Conservation (phyloP, 768 basidiomycete species). For the Phanerochaete sordida region DNA sequence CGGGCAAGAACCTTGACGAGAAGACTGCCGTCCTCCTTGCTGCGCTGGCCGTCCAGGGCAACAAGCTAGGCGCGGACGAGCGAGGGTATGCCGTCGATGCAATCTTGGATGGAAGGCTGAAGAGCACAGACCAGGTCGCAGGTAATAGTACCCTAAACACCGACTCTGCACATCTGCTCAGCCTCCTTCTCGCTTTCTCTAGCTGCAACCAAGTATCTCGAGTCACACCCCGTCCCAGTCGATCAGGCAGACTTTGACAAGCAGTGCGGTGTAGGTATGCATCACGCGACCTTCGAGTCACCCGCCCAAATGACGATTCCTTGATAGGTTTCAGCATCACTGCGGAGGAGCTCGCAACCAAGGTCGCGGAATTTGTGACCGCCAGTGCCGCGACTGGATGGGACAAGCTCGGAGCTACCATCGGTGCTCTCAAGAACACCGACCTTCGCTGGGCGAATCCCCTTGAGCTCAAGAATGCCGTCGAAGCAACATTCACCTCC, state of each 20-base stretch:
- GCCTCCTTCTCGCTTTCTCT: not conserved
- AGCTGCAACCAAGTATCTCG: constrained; percentile 79
- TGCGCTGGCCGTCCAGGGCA: constrained; percentile 57
- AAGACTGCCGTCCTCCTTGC: constrained; percentile 72
- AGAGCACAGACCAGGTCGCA: constrained; percentile 80
- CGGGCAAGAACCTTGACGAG: constrained; percentile 58
- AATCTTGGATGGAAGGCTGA: constrained; percentile 71
- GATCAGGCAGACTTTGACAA: constrained; percentile 70
- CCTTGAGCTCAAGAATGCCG: constrained; percentile 78
- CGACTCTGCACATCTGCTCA: constrained; percentile 4
- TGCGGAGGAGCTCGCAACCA: constrained; percentile 51
- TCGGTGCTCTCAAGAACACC: constrained; percentile 58
- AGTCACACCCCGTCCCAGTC: constrained; percentile 55
- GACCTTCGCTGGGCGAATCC: constrained; percentile 80
- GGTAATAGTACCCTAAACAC: constrained; percentile 42
- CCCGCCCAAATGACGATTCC: constrained; percentile 6
- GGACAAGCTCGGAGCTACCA: constrained; percentile 65
- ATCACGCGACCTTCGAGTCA: not conserved
- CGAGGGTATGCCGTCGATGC: constrained; percentile 60
- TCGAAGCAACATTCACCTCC: constrained; percentile 64
- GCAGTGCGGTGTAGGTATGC: constrained; percentile 84
- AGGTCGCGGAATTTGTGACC: constrained; percentile 56
- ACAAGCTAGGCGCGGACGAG: constrained; percentile 59
- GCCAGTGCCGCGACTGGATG: constrained; percentile 63
- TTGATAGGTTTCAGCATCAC: constrained; percentile 75